These are phyloP conservation scores for Ceratobasidium sp. DNA, from an alignment of 1,284 basidiomycete genomes.

Conservation along the genomic window DNA sequence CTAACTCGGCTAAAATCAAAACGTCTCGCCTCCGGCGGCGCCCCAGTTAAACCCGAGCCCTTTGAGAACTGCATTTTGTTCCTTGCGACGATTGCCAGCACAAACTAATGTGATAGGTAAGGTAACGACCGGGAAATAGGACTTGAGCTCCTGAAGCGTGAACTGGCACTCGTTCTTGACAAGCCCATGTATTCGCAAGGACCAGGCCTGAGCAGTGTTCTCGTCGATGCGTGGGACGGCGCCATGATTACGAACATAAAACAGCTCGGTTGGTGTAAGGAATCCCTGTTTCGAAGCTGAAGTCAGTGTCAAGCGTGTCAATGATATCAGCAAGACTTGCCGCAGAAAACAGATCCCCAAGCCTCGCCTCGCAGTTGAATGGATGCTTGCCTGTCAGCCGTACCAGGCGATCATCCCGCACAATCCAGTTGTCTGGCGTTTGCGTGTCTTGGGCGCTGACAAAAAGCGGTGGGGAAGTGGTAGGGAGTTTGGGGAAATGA, in stretches of 20 bases:
- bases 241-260: constrained; percentile 77
- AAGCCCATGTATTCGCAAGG: constrained; percentile 64
- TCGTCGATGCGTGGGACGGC: constrained; percentile 65
- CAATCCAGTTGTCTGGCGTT: constrained; percentile 61
- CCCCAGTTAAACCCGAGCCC: constrained; percentile 72
- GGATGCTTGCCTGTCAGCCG: constrained; percentile 70
- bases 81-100: constrained; percentile 74
- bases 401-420: constrained; percentile 57
- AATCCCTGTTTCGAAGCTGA: constrained; percentile 60
- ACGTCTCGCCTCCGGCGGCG: constrained; percentile 58
- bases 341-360: constrained; percentile 61
- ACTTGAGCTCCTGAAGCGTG: constrained; percentile 60
- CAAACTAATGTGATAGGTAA: constrained; percentile 74
- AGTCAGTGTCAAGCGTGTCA: background rate
- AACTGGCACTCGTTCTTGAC: constrained; percentile 59
- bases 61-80: constrained; percentile 74
- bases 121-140: constrained; percentile 65
- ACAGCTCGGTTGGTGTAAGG: constrained; percentile 70
- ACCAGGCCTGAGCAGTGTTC: constrained; percentile 60
- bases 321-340: constrained; percentile 47
- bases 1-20: constrained; percentile 41
- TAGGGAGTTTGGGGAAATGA: constrained; percentile 47
- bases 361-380: constrained; percentile 67
- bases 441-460: constrained; percentile 49
- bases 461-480: background rate